phyloP scores from a whole-genome alignment of 768 basidiomycete species.

The Vishniacozyma victoriae region DNA sequence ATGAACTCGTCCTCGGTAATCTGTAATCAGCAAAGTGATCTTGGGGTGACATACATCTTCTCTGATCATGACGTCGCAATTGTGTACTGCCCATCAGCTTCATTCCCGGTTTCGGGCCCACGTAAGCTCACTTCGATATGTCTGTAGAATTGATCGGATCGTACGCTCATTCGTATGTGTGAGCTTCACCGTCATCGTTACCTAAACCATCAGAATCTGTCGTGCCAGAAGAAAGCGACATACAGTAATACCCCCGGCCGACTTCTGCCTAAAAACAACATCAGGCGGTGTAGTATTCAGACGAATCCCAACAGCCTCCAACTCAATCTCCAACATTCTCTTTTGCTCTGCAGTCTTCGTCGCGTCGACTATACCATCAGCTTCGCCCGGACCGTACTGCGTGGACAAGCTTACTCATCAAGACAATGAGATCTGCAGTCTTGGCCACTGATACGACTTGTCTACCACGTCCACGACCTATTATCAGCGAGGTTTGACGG shows the following conservation, averaged over 20 bases:
- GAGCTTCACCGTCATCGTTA: conserved; percentile 87
- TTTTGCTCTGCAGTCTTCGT: conserved; percentile 69
- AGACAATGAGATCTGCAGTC: conserved; percentile 83
- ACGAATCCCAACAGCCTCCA: conserved; percentile 94
- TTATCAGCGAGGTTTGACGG: neutral
- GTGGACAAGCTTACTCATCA: conserved; percentile 40
- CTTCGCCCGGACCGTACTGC: neutral
- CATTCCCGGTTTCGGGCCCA: no score
- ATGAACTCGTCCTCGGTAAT: conserved; percentile 96
- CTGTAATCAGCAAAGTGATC: conserved; percentile 49
- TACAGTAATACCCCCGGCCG: conserved; percentile 84
- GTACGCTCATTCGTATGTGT: conserved; percentile 94
- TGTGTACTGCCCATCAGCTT: conserved; percentile 46
- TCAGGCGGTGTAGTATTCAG: conserved; percentile 86
- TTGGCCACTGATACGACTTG: conserved; percentile 91
- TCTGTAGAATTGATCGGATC: conserved; percentile 82
- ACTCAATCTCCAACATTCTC: conserved; percentile 76
- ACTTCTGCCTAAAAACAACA: conserved; percentile 85
- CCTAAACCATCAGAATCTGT: conserved; percentile 46
- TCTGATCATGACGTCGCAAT: conserved; percentile 93
- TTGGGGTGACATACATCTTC: conserved; percentile 67
- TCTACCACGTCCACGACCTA: conserved; percentile 79
- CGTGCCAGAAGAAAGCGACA: conserved; percentile 8
- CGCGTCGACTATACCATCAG: conserved; percentile 37
- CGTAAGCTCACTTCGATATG: conserved; percentile 63